phyloP scores from a whole-genome alignment of 2,329 filamentous ascomycete species.

The Colletotrichum plurivorum region DNA sequence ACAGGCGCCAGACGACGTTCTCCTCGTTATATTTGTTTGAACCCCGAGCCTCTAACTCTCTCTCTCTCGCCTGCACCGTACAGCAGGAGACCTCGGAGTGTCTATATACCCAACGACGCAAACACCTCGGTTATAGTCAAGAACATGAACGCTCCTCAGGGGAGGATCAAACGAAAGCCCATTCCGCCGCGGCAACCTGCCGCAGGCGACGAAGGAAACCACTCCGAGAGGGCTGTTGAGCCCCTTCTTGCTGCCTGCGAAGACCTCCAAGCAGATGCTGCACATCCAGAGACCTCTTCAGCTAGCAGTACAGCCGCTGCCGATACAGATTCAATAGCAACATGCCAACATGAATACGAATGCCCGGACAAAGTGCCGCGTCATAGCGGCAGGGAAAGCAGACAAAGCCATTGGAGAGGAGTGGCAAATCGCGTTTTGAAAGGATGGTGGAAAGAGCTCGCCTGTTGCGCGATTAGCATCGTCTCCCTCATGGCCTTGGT shows the following conservation, averaged over 20 bases:
- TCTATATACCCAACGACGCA: too few species aligned
- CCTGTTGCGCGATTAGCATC: background rate
- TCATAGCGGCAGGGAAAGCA: background rate
- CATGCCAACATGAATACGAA: background rate
- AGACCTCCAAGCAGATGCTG: too few species aligned
- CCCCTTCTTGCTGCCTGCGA: background rate
- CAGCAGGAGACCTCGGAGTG: too few species aligned
- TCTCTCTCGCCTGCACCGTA: too few species aligned
- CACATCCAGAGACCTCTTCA: too few species aligned
- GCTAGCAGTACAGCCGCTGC: too few species aligned
- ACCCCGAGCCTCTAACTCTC: too few species aligned
- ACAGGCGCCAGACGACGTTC: too few species aligned
- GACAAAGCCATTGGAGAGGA: background rate
- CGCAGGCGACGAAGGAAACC: background rate
- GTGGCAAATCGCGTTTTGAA: background rate
- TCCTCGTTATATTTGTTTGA: too few species aligned
- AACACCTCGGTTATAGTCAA: too few species aligned
- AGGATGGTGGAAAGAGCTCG: constrained; percentile 5
- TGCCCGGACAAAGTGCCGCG: background rate
- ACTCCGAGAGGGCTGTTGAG: background rate
- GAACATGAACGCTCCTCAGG: background rate
- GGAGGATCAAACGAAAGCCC: background rate
- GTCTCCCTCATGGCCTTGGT: background rate
- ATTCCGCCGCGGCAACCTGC: background rate
- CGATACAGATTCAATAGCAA: too few species aligned